Base-by-base conservation (phyloP, 108 stramenopile species). In the Cyclotella atomus region DNA sequence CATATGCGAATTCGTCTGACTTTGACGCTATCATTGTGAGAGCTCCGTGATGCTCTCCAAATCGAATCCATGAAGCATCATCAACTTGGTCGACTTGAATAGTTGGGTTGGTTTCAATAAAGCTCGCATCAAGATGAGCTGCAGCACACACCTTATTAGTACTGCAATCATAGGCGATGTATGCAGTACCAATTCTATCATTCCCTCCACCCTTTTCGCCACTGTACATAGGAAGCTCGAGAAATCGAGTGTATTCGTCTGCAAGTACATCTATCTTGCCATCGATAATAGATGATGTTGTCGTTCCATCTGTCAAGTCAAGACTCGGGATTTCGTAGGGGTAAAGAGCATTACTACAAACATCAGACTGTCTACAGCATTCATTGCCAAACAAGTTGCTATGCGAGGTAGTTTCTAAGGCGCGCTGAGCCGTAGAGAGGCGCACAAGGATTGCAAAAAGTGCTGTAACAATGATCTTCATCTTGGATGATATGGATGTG, bases 151-250 rank as follows among this genome's bases (percentile, higher is more conserved):
- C 43, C 28, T 49, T 49, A 0, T 65, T 30, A 17, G 28, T 27
- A 0, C 6, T 29, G 16, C 64, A 47, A 65, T 61, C 60, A 20
- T 43, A 61, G 14, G 60, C 60, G 8, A 61, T n/a, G 20, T 61
- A 61, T 1, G 60, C 60, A 0, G 60, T 61, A 5, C 38, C 60
- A 41, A 61, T 61, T 21, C 60, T 61, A 12, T 12, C 23, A 2
- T 21, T 2, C 8, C 27, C 1, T 21, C 27, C 36, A 6, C 60
- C 60, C 28, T 61, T 61, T 36, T 36, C 60, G 21, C 60, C 60
- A 21, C 41, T 61, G 23, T 38, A 61, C 60, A 61, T 61, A 0
- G 60, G 60, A 1, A 61, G 60, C 36, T 41, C 38, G 2, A 61
- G 36, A 20, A 61, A 61, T 21, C 4, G 19, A 21, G 6, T 20